These are phyloP conservation scores for Yarrowia hollandica DNA, from an alignment of 805 yeast genomes.

Conservation along the genomic window DNA sequence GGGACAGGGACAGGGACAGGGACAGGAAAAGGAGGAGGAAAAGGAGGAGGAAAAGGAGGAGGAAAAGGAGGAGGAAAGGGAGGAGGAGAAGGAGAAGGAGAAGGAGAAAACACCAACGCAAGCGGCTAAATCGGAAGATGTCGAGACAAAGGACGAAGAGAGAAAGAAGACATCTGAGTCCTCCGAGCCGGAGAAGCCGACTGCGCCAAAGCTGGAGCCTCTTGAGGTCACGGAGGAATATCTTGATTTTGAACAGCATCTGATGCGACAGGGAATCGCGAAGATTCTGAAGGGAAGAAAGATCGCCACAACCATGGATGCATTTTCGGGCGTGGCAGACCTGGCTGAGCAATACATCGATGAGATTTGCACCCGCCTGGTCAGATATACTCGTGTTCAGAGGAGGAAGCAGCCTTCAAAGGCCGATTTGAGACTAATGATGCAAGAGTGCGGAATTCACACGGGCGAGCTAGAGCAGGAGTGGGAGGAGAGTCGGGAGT, in stretches of 20 bases:
- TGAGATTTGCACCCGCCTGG: slow-evolving; percentile 37
- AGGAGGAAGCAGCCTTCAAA: slow-evolving; percentile 41
- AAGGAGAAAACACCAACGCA: neutral
- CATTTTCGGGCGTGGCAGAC: slow-evolving; percentile 38
- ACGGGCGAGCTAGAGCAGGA: slow-evolving; percentile 40
- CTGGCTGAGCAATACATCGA: slow-evolving; percentile 42
- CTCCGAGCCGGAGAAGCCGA: neutral
- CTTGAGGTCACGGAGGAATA: slow-evolving; percentile 16
- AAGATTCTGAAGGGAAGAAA: slow-evolving; percentile 35
- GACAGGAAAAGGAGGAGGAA: too few species aligned
- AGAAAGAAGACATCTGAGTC: neutral
- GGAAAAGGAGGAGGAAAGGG: too few species aligned
- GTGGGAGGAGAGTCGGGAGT: slow-evolving; percentile 24
- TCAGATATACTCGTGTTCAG: slow-evolving; percentile 39
- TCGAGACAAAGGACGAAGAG: neutral
- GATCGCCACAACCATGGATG: slow-evolving; percentile 33
- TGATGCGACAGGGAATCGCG: slow-evolving; percentile 34
- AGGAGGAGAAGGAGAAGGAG: neutral
- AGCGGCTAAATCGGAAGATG: neutral
- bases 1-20: too few species aligned
- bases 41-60: too few species aligned
- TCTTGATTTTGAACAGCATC: slow-evolving; percentile 21
- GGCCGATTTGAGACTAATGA: slow-evolving; percentile 40
- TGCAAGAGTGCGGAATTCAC: slow-evolving; percentile 39
- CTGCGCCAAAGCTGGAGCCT: neutral